Conservation (phyloP, 2,329 filamentous ascomycete species). For the Botrytis byssoidea region DNA sequence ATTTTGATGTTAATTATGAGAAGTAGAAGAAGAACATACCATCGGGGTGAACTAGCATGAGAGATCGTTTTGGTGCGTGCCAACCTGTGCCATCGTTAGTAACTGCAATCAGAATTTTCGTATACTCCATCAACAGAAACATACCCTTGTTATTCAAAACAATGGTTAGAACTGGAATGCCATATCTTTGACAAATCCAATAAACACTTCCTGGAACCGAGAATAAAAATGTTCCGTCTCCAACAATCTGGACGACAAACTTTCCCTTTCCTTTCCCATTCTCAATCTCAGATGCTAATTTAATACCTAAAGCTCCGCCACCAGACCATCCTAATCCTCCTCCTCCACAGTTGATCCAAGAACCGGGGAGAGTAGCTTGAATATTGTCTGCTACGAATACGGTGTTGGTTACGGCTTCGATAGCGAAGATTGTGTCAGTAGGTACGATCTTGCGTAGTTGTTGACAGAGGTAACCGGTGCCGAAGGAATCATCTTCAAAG, state of each 20-base stretch:
- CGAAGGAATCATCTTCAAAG: constrained; percentile 54
- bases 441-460: constrained; percentile 55
- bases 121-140: background rate
- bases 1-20: no score
- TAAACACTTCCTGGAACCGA: constrained; percentile 64
- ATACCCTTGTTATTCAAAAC: constrained; percentile 65
- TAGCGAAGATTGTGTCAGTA: constrained; percentile 67
- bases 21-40: background rate
- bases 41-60: constrained; percentile 64
- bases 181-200: constrained; percentile 66
- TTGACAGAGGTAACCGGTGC: constrained; percentile 51
- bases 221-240: constrained; percentile 67
- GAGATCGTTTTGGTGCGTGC: constrained; percentile 62
- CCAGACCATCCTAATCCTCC: constrained; percentile 81
- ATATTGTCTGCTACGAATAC: constrained; percentile 68
- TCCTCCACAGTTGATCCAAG: constrained; percentile 79
- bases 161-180: constrained; percentile 64
- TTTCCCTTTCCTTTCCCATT: constrained; percentile 52
- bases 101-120: background rate
- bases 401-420: constrained; percentile 77
- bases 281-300: constrained; percentile 58
- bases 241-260: constrained; percentile 64
- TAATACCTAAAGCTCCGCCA: constrained; percentile 72
- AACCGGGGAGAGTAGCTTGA: constrained; percentile 63
- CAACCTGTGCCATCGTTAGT: constrained; percentile 46